Base-by-base conservation (phyloP, 2,329 filamentous ascomycete genomes). In the Hypoxylon sp. region DNA sequence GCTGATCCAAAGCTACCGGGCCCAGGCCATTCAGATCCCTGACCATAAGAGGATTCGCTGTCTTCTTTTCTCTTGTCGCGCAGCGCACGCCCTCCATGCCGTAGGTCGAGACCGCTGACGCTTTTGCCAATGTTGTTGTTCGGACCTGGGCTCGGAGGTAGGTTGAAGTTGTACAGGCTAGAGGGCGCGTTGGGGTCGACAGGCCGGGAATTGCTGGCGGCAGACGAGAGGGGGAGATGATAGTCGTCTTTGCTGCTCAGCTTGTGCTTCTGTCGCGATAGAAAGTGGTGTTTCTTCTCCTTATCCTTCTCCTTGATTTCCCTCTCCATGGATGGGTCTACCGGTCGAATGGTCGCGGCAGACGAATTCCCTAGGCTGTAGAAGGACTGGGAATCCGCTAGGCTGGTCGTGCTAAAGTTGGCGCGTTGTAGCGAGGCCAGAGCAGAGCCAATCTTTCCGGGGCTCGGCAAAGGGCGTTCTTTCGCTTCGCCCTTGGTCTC, bases 1-100 rank as follows among this genome's bases (percentile, higher is more conserved):
- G 81, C 74, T 11, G 81, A 83, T 1, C 81, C 80, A 36, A 87
- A 75, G 68, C 85, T 87, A 57, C 82, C 83, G 0, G 85, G 81
- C 1, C 83, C 85, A 2, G 84, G 79, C 85, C 86, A 88, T 54
- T 87, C 80, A 24, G 75, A 75, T 45, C 77, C 74, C 18, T 80
- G 61, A 22, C 75, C 77, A 70, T 81, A 77, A 49, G 75, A 74
- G 16, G 81, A 79, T 80, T 86, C 84, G 67, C 79, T 88, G 62
- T 92, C 90, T 67, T 92, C 89, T 70, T 91, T 90, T 76, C 90
- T 91, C 82, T 95, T 97, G 75, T 97, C 93, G 36, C 91, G 86
- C 46, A 94, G 78, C 5, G 89, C 91, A 42, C 91, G 86, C 1
- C 90, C 92, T 42, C 91, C 92, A 79, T 95, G 92, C 53, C 92